phyloP scores from a whole-genome alignment of 2,329 filamentous ascomycete species.

The Pseudopyrenochaeta lycopersici region DNA sequence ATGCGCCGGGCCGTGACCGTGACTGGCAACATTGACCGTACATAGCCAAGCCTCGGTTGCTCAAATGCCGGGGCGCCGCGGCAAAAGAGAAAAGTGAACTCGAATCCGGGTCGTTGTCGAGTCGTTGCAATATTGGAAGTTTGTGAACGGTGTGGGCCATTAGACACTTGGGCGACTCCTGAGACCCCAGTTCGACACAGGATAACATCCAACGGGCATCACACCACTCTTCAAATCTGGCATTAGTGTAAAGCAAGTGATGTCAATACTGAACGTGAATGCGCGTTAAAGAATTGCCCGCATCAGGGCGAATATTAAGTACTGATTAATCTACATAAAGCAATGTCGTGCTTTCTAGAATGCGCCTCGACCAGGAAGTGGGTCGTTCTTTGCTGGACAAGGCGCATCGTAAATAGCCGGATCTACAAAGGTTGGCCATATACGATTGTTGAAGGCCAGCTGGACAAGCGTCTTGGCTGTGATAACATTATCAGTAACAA shows the following conservation, averaged over 20 bases:
- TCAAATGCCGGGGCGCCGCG: background rate
- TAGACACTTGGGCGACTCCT: background rate
- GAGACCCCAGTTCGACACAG: background rate
- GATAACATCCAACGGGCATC: background rate
- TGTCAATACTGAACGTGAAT: background rate
- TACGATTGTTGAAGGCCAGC: conserved; percentile 29
- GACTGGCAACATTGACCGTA: conserved; percentile 5
- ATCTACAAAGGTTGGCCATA: conserved; percentile 25
- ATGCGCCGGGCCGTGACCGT: conserved; percentile 13
- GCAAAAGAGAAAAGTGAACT: background rate
- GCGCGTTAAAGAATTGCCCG: background rate
- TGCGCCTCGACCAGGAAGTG: conserved; percentile 31
- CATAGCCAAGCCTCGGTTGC: background rate
- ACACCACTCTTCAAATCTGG: background rate
- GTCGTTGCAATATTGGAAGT: background rate
- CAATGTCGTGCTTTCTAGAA: conserved; percentile 18
- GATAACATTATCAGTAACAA: background rate
- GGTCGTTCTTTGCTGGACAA: conserved; percentile 34
- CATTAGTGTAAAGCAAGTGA: background rate
- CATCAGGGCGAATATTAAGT: background rate
- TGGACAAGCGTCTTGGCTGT: conserved; percentile 29
- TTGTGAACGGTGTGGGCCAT: background rate
- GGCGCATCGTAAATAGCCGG: conserved; percentile 27
- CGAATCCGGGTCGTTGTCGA: background rate
- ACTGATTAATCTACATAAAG: background rate